A percentile compares a stretch with the other conserved stretches of the same genome.
Conservation (phyloP, 371 early-diverging fungal species). For the Actinomucor elegans region DNA sequence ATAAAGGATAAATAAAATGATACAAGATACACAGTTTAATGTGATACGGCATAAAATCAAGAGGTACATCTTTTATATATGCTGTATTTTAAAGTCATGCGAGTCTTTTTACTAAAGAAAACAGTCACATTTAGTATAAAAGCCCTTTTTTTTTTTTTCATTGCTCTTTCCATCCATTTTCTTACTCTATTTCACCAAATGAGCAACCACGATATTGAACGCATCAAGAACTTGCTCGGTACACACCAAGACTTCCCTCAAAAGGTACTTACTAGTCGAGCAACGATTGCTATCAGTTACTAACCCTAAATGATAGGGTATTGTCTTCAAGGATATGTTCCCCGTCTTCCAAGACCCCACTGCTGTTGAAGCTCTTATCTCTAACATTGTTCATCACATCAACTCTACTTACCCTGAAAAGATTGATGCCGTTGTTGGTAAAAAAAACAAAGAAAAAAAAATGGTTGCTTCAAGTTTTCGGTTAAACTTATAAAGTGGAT, state of each 20-base stretch:
- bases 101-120: too few relatives aligned
- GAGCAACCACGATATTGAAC: slow-evolving; percentile 51
- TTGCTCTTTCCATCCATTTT: neutral
- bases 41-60: too few relatives aligned
- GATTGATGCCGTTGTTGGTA: slow-evolving; percentile 90
- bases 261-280: slow-evolving; percentile 47
- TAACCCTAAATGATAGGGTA: slow-evolving; percentile 52
- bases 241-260: slow-evolving; percentile 84
- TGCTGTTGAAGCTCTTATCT: slow-evolving; percentile 88
- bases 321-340: slow-evolving; percentile 94
- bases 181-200: slow-evolving; percentile 6
- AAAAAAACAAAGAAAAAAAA: neutral
- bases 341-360: slow-evolving; percentile 94
- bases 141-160: slow-evolving; percentile 1
- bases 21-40: too few relatives aligned
- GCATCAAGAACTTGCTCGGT: slow-evolving; percentile 65
- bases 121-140: too few relatives aligned
- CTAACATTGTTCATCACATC: slow-evolving; percentile 85
- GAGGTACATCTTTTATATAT: neutral
- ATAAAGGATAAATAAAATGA: slow-evolving; percentile 38
- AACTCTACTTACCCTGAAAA: slow-evolving; percentile 63
- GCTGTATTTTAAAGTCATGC: neutral
- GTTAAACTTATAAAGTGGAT: neutral
- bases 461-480: too few relatives aligned
- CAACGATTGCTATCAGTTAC: neutral